Evolutionary conservation across 371 early-diverging fungal species (phyloP), one percentile per base, ranked within the genome.

Genomic region (Syncephalis plumigaleata): DNA sequence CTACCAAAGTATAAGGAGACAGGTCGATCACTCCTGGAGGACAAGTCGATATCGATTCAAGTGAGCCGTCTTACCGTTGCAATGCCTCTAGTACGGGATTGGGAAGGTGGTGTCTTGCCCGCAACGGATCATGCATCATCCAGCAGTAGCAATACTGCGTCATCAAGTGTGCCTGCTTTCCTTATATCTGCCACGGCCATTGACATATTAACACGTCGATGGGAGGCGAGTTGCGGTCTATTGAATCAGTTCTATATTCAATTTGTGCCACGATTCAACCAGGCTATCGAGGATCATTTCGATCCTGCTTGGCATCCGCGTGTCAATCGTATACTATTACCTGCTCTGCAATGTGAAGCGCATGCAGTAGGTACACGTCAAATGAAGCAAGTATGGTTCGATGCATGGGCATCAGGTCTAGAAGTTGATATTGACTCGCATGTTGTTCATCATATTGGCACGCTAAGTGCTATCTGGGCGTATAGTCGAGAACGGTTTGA

Each of bases 181-280:
- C 44, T 86, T 37, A 52, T 83, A 16, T 74, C 79, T 4, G 61
- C 76, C 1, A 56, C 66, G 0, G 65, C 67, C 0, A 71, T 83
- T 23, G 53, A 66, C 9, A 67, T 83, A 46, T 42, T 61, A 36
- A 74, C 81, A 15, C 70, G 70, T 50, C 68, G 69, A 37, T 67
- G 75, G 11, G 73, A 74, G 49, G 70, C 61, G 20, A 73, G 73
- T 23, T 62, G 65, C 3, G 73, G 75, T 4, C 62, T 63, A 15
- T 49, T 87, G 36, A 68, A 63, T 13, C 67, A 79, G 11, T 63
- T 83, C 0, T 64, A 70, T 24, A 49, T 82, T 16, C 84, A 84
- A 54, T 87, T 84, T 56, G 79, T 87, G 13, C 66, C 75, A 13
- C 48, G 57, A 11, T 84, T 87, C 57, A 79, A 87, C 50, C 75